phyloP scores from a whole-genome alignment of 352 stramenopile species.

The Pythium rishiriense region DNA sequence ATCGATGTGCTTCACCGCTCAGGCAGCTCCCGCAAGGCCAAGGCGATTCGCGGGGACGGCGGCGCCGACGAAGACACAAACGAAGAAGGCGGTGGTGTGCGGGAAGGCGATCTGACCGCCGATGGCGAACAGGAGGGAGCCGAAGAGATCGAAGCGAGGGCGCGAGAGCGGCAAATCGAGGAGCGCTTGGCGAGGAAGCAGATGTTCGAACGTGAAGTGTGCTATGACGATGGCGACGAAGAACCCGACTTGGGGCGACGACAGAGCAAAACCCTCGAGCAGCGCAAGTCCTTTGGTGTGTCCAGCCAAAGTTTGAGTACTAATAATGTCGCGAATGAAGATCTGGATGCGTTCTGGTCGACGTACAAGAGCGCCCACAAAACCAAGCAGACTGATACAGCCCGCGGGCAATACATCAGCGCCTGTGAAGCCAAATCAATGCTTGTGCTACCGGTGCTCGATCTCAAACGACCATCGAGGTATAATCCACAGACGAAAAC shows the following conservation, averaged over 20 bases:
- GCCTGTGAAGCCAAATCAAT: constrained; percentile 57
- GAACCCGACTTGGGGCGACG: background rate
- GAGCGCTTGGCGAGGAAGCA: constrained; percentile 14
- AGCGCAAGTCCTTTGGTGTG: background rate
- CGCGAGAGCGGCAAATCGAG: background rate
- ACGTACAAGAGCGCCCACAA: constrained; percentile 53
- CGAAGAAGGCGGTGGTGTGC: background rate
- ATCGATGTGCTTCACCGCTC: constrained; percentile 33
- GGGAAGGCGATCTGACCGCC: background rate
- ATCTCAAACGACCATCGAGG: constrained; percentile 46
- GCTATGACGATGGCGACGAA: constrained; percentile 29
- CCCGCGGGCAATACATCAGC: constrained; percentile 59
- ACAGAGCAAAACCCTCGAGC: constrained; percentile 2
- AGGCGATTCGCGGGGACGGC: background rate
- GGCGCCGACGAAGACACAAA: background rate
- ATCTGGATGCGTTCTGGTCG: constrained; percentile 45
- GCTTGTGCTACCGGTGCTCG: constrained; percentile 65
- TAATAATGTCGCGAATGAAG: background rate
- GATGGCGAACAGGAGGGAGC: constrained; percentile 8
- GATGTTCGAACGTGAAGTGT: constrained; percentile 53
- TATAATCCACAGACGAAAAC: constrained; percentile 44
- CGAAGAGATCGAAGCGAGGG: background rate
- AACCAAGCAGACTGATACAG: constrained; percentile 44
- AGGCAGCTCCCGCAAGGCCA: constrained; percentile 9
- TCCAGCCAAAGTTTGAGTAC: background rate